Conservation (phyloP, 1,284 basidiomycete species). For the Apiotrichum laibachii region DNA sequence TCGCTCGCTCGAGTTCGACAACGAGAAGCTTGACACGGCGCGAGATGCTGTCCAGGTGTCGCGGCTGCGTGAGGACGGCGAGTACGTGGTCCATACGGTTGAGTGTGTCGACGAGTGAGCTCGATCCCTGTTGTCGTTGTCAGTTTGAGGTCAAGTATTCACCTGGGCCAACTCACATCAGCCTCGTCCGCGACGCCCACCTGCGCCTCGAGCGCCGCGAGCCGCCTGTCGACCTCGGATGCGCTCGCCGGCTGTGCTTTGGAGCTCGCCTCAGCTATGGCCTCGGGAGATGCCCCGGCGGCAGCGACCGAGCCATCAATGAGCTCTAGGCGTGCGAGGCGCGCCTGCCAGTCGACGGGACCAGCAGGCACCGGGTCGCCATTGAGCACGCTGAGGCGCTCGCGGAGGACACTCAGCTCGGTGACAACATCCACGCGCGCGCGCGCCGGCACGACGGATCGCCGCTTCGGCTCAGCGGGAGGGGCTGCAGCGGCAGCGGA, state of each 20-base stretch:
- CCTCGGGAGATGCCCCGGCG: neutral
- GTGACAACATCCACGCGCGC: conserved; percentile 35
- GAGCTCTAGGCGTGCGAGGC: conserved; percentile 1
- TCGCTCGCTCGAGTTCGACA: conserved; percentile 84
- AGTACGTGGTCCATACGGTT: conserved; percentile 73
- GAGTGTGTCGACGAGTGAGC: conserved; percentile 62
- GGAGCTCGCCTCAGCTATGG: neutral
- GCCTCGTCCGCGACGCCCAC: conserved; percentile 56
- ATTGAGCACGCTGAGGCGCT: conserved; percentile 22
- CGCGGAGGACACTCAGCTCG: conserved; percentile 34
- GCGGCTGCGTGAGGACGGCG: conserved; percentile 84
- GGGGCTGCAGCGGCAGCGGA: neutral
- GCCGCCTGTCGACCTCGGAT: conserved; percentile 59
- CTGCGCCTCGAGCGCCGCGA: conserved; percentile 73
- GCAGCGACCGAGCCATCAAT: neutral
- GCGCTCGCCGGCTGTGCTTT: neutral
- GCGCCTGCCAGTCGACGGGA: conserved; percentile 5
- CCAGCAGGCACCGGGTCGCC: neutral
- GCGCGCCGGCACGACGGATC: conserved; percentile 27
- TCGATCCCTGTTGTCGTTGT: neutral
- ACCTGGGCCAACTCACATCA: conserved; percentile 1
- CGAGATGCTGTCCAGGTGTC: conserved; percentile 94
- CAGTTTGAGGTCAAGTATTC: neutral
- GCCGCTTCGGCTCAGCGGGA: conserved; percentile 8
- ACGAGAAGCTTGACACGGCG: conserved; percentile 87